phyloP scores from a whole-genome alignment of 2,329 filamentous ascomycete genomes.

The Claviceps sp. region DNA sequence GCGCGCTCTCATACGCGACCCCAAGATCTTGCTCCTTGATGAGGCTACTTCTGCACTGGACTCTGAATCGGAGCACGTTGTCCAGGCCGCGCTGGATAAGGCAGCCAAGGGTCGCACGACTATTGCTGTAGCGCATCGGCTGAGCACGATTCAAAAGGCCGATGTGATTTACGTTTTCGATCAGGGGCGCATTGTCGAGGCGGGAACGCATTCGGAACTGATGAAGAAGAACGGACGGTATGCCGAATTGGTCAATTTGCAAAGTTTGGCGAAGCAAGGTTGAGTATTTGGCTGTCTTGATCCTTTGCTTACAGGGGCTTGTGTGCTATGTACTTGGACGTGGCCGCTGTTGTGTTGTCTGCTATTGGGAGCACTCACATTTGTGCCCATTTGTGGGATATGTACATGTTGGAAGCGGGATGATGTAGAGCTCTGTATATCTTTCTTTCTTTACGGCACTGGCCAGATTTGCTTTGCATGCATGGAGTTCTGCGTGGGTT shows the following conservation, averaged over 20 bases:
- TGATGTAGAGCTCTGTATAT: too few species aligned
- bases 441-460: too few species aligned
- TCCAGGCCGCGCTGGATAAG: conserved; percentile 68
- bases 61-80: conserved; percentile 64
- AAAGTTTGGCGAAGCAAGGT: conserved; percentile 54
- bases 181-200: conserved; percentile 72
- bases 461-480: too few species aligned
- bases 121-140: conserved; percentile 82
- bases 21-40: conserved; percentile 72
- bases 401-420: too few species aligned
- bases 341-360: too few species aligned
- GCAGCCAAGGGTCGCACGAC: conserved; percentile 78
- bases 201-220: conserved; percentile 64
- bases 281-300: conserved; percentile 6
- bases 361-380: too few species aligned
- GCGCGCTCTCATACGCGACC: conserved; percentile 77
- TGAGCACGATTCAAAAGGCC: conserved; percentile 88
- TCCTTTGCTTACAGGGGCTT: too few species aligned
- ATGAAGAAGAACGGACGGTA: conserved; percentile 60
- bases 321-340: too few species aligned
- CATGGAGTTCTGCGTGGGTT: too few species aligned
- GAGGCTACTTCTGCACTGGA: conserved; percentile 71
- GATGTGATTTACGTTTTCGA: conserved; percentile 97
- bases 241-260: conserved; percentile 65
- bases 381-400: too few species aligned